These are phyloP conservation scores for Alternaria consortialis DNA, from an alignment of 2,329 filamentous ascomycete genomes.

Conservation along the genomic window DNA sequence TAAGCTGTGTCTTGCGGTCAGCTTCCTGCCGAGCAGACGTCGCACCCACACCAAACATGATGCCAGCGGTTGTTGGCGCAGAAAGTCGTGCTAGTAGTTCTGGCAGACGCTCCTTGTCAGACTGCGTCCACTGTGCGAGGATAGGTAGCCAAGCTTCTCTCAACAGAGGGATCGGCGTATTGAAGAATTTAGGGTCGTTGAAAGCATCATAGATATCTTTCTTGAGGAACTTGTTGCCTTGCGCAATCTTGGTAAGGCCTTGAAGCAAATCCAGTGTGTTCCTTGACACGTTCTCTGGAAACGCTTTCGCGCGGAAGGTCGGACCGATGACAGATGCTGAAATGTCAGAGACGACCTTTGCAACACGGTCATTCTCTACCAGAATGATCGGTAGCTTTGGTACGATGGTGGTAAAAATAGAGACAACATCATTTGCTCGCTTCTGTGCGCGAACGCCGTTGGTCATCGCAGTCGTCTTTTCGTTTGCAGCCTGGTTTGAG, in stretches of 20 bases:
- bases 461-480: slow-evolving; percentile 31
- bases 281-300: slow-evolving; percentile 82
- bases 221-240: slow-evolving; percentile 88
- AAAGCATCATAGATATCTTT: slow-evolving; percentile 93
- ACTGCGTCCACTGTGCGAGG: slow-evolving; percentile 81
- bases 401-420: slow-evolving; percentile 79
- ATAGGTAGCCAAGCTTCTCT: slow-evolving; percentile 82
- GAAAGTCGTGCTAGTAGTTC: slow-evolving; percentile 82
- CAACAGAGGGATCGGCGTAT: slow-evolving; percentile 71
- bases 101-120: slow-evolving; percentile 86
- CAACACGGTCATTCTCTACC: slow-evolving; percentile 83
- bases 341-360: slow-evolving; percentile 79
- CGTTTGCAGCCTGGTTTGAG: slow-evolving; percentile 42
- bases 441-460: slow-evolving; percentile 55
- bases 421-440: slow-evolving; percentile 70
- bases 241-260: slow-evolving; percentile 78
- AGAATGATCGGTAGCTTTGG: slow-evolving; percentile 84
- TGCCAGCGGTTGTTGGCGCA: slow-evolving; percentile 88
- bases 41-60: slow-evolving; percentile 98
- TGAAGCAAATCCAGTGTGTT: slow-evolving; percentile 77
- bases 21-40: slow-evolving; percentile 93
- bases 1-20: slow-evolving; percentile 90
- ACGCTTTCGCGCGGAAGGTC: slow-evolving; percentile 81
- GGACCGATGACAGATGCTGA: slow-evolving; percentile 85
- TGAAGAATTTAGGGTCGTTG: slow-evolving; percentile 87